Conservation (phyloP, 768 basidiomycete genomes). For the Kondoa malvinella region DNA sequence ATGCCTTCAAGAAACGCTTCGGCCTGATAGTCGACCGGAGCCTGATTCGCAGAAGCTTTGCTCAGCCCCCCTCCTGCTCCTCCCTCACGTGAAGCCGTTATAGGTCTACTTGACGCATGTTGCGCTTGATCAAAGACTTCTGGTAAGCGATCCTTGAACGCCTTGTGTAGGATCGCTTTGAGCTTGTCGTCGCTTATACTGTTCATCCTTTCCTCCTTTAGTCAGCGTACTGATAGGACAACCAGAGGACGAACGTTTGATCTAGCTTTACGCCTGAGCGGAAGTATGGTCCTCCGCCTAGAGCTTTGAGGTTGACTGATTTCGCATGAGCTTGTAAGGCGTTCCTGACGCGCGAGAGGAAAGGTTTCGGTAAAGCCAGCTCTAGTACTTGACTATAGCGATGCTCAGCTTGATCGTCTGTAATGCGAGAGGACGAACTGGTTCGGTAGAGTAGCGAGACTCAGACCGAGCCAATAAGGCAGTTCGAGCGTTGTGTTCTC, state of each 20-base stretch:
- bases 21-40: conserved; percentile 17
- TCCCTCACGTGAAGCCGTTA: conserved; percentile 18
- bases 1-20: conserved; percentile 25
- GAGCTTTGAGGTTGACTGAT: conserved; percentile 25
- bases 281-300: conserved; percentile 27
- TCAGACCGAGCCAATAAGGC: conserved; percentile 26
- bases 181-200: conserved; percentile 23
- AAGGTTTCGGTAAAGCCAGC: conserved; percentile 21
- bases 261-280: conserved; percentile 22
- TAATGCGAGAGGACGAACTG: conserved; percentile 10
- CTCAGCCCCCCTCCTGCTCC: conserved; percentile 16
- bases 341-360: conserved; percentile 22
- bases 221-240: background rate
- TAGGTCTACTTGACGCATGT: conserved; percentile 18
- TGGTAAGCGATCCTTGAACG: conserved; percentile 22
- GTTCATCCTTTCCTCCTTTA: background rate
- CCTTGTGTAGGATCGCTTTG: conserved; percentile 15
- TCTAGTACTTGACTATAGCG: background rate
- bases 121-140: conserved; percentile 28
- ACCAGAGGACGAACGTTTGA: conserved; percentile 14
- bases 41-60: conserved; percentile 4
- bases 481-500: conserved; percentile 22
- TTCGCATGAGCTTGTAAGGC: conserved; percentile 23
- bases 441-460: conserved; percentile 19
- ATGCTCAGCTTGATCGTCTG: too few species aligned